These are phyloP conservation scores for Alternaria brassicicola DNA, from an alignment of 2,329 filamentous ascomycete species.

Conservation along the genomic window DNA sequence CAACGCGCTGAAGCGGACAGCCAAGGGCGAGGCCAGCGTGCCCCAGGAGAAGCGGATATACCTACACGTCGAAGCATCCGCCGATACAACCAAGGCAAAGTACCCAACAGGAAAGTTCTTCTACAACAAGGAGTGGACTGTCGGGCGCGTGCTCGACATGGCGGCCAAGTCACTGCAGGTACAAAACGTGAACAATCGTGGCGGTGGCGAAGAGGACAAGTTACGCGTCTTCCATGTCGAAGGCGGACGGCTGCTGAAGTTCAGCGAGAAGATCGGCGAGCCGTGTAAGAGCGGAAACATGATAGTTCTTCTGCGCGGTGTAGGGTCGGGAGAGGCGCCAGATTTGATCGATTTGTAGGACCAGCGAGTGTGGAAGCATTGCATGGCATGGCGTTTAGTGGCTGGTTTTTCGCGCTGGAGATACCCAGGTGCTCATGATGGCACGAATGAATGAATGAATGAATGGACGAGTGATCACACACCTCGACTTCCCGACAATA, in stretches of 20 bases:
- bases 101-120: constrained; percentile 67
- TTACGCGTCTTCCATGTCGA: constrained; percentile 93
- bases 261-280: constrained; percentile 80
- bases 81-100: constrained; percentile 82
- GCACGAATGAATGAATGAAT: not conserved
- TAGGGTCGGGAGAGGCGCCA: constrained; percentile 73
- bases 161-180: constrained; percentile 79
- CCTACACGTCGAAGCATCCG: constrained; percentile 86
- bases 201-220: constrained; percentile 75
- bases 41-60: constrained; percentile 86
- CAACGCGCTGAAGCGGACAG: constrained; percentile 80
- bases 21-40: constrained; percentile 87
- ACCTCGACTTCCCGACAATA: not conserved
- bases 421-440: constrained; percentile 17
- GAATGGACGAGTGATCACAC: not conserved
- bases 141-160: constrained; percentile 80
- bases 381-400: not conserved
- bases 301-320: constrained; percentile 83
- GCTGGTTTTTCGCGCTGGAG: constrained; percentile 10
- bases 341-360: constrained; percentile 66
- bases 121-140: constrained; percentile 75
- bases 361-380: not conserved
- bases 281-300: constrained; percentile 82
- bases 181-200: constrained; percentile 82
- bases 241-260: constrained; percentile 83